Evolutionary conservation across 441 rosid species (phyloP).

Genomic region (Brassica balearica): DNA sequence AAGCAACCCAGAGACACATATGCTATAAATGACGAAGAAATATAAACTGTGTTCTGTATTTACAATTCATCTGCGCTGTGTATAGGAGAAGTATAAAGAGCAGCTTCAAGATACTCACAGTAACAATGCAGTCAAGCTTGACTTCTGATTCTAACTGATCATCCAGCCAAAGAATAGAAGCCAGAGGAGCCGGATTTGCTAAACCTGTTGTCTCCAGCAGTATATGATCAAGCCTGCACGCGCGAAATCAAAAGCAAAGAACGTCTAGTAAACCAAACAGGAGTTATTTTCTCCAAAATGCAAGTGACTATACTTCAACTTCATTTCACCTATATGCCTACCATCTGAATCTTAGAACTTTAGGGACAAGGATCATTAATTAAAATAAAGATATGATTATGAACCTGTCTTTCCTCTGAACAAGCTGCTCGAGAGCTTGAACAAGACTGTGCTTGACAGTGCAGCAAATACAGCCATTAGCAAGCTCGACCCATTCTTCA

Average conservation of each 20-base stretch:
- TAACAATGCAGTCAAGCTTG: constrained; percentile 90
- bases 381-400: neutral
- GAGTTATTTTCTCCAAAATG: neutral
- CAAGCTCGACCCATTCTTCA: constrained; percentile 97
- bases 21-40: too few species aligned
- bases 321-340: neutral
- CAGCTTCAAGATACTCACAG: constrained; percentile 53
- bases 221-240: constrained; percentile 84
- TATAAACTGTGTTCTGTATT: too few species aligned
- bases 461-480: constrained; percentile 93
- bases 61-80: too few species aligned
- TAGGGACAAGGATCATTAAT: neutral
- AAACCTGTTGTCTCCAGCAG: constrained; percentile 94
- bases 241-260: constrained; percentile 18
- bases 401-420: constrained; percentile 67
- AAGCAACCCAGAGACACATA: neutral
- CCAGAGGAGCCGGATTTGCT: constrained; percentile 96
- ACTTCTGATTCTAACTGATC: constrained; percentile 89
- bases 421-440: constrained; percentile 94
- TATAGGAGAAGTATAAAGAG: too few species aligned
- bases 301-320: neutral
- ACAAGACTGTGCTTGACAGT: constrained; percentile 94
- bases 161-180: constrained; percentile 96
- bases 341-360: neutral
- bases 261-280: neutral